These are phyloP conservation scores for Endogone sp. DNA, from an alignment of 192 early-diverging fungal species.

Conservation along the genomic window DNA sequence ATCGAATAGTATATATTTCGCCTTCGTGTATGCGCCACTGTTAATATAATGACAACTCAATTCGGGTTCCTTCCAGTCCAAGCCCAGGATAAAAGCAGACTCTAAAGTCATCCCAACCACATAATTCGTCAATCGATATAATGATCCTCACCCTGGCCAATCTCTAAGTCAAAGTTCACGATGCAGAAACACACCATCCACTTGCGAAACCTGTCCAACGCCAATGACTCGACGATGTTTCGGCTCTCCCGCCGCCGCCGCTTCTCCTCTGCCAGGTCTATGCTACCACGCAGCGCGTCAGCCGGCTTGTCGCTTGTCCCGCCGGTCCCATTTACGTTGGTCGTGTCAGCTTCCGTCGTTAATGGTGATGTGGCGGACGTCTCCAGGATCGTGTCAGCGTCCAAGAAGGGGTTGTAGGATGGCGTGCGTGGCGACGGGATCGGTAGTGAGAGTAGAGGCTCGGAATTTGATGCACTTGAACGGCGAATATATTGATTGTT, in stretches of 20 bases:
- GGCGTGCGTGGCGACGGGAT: neutral
- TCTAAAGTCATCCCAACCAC: too few relatives aligned
- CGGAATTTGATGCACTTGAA: neutral
- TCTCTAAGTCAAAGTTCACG: conserved; percentile 83
- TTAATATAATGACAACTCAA: too few relatives aligned
- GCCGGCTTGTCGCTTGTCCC: neutral
- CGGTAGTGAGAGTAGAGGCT: neutral
- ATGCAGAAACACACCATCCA: conserved; percentile 74
- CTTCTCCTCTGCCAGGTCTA: neutral
- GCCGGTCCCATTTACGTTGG: neutral
- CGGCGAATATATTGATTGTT: neutral
- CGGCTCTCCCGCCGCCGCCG: conserved; percentile 32
- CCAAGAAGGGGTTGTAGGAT: neutral
- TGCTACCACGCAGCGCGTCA: neutral
- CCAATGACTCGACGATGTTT: conserved; percentile 28
- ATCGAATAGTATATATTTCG: too few relatives aligned
- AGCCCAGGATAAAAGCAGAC: too few relatives aligned
- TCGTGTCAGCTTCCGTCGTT: neutral
- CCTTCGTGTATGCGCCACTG: too few relatives aligned
- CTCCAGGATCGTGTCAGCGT: neutral
- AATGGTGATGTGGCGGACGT: neutral
- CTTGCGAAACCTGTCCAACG: conserved; percentile 45
- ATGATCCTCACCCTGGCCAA: conserved; percentile 56
- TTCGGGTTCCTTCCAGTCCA: too few relatives aligned
- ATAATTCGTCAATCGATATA: neutral